Conservation (phyloP, 1,284 basidiomycete genomes). For the Rhodotorula sp. region DNA sequence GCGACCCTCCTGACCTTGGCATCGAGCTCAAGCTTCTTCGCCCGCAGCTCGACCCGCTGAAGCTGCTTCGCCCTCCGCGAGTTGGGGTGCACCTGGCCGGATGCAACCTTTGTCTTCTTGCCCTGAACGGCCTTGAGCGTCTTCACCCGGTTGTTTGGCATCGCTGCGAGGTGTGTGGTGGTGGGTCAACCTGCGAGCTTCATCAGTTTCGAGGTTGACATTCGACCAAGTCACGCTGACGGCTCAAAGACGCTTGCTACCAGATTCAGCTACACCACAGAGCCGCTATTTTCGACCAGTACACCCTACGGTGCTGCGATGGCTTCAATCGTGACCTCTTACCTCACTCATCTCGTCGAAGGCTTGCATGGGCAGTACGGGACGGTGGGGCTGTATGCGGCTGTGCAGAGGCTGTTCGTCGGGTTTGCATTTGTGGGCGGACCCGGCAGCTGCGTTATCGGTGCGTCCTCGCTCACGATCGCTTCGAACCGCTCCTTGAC, state of each 20-base stretch:
- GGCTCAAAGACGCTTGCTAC: neutral
- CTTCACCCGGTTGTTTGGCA: conserved; percentile 38
- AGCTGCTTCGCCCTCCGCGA: conserved; percentile 41
- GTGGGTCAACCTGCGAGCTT: neutral
- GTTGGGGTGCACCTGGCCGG: conserved; percentile 37
- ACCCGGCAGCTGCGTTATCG: conserved; percentile 18
- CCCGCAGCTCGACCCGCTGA: conserved; percentile 37
- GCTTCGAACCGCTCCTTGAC: neutral
- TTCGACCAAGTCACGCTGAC: too few relatives aligned
- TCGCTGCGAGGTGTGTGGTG: neutral
- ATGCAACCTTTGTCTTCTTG: conserved; percentile 24
- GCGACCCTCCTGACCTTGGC: conserved; percentile 19
- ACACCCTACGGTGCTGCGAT: too few relatives aligned
- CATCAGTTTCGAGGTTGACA: neutral
- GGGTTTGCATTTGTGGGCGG: conserved; percentile 2
- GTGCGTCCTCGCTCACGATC: conserved; percentile 5
- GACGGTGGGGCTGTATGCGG: conserved; percentile 15
- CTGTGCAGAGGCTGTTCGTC: conserved; percentile 20
- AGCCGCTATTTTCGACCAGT: neutral
- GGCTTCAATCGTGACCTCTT: too few relatives aligned
- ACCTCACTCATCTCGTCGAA: too few relatives aligned
- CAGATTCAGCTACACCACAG: neutral
- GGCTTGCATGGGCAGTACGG: conserved; percentile 17
- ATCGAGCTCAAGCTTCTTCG: conserved; percentile 35
- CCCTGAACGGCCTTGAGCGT: conserved; percentile 36